Conservation (phyloP, 78 protist genomes). For the Neovahlkampfia damariscottae region DNA sequence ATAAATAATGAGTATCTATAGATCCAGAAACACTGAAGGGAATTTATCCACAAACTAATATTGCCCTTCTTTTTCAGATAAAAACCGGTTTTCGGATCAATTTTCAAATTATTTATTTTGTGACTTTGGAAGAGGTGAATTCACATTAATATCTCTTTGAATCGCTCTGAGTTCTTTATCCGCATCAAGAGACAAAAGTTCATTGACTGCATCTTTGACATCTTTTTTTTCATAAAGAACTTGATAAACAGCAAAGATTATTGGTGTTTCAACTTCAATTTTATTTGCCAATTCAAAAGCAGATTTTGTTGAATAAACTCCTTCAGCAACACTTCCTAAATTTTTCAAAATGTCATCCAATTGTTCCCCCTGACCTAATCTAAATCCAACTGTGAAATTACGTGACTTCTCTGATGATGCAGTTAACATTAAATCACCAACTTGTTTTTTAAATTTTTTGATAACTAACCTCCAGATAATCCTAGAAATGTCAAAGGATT, state of each 20-base stretch:
- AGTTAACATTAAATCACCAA: conserved; percentile 35
- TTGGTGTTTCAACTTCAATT: conserved; percentile 25
- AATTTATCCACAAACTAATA: too few relatives aligned
- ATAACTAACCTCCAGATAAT: conserved; percentile 31
- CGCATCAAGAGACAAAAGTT: background rate
- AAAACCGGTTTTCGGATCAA: too few relatives aligned
- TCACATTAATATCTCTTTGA: too few relatives aligned
- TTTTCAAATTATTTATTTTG: too few relatives aligned
- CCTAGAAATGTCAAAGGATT: conserved; percentile 5
- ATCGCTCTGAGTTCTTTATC: background rate
- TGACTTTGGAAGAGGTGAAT: too few relatives aligned
- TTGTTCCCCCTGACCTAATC: conserved; percentile 29
- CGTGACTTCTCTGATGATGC: conserved; percentile 19
- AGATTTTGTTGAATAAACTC: conserved; percentile 11
- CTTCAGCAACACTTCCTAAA: conserved; percentile 19
- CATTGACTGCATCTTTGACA: background rate
- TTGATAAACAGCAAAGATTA: conserved; percentile 22
- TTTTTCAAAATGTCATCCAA: background rate
- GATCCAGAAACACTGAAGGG: too few relatives aligned
- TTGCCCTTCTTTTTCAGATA: too few relatives aligned
- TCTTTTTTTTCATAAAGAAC: conserved; percentile 7
- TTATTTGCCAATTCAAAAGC: background rate
- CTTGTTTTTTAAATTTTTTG: too few relatives aligned
- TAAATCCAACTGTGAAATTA: conserved; percentile 25
- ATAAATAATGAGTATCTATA: too few relatives aligned